Evolutionary conservation across 1,284 basidiomycete species (phyloP), one percentile per base, ranked within the genome.

Genomic region (Porphyrellus sp.): DNA sequence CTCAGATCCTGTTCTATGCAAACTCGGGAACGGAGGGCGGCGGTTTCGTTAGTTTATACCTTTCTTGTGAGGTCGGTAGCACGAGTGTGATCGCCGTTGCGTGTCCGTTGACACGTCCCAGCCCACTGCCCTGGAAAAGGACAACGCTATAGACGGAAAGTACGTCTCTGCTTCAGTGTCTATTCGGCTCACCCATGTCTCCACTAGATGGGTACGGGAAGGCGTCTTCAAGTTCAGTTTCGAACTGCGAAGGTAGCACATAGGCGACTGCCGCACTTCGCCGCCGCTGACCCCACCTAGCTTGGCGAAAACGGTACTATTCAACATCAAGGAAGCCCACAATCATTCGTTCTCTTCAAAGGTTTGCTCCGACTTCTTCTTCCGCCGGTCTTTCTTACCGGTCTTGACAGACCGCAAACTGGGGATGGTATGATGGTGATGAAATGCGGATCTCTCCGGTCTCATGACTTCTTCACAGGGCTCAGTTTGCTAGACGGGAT

Each of bases 141-240:
- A 89, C 49, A 77, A 71, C 25, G 78, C 83, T 0, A 67, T 85
- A 16, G 81, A 88, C 56, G 78, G 79, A 57, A 85, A 79, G 81
- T 81, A 59, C 52, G 78, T 65, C 13, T 27, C 16, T 18, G 13
- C n/a, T 30, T 20, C 12, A 6, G 4, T 4, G 8, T 49, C 13
- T 24, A 1, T 24, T 39, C 20, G 27, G 40, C 41, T 41, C 11
- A 33, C 8, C n/a, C 39, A 49, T 37, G 15, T 7, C 0, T 45
- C 18, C 5, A 16, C 41, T 11, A 87, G 85, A 70, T 94, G 91
- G 91, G 71, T 80, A 15, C 81, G 91, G n/a, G 86, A 91, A 55
- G 91, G 91, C 2, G 71, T 86, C 20, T 93, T 83, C 72, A 89
- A 85, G 63, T 94, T 94, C 68, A 84, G 80, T 55, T 93, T 94